A percentile compares a stretch with the other conserved stretches of the same genome.
These are phyloP conservation scores for Alloteropsis semialata DNA, from an alignment of 176 grass and related monocot species.

Conservation along the genomic window DNA sequence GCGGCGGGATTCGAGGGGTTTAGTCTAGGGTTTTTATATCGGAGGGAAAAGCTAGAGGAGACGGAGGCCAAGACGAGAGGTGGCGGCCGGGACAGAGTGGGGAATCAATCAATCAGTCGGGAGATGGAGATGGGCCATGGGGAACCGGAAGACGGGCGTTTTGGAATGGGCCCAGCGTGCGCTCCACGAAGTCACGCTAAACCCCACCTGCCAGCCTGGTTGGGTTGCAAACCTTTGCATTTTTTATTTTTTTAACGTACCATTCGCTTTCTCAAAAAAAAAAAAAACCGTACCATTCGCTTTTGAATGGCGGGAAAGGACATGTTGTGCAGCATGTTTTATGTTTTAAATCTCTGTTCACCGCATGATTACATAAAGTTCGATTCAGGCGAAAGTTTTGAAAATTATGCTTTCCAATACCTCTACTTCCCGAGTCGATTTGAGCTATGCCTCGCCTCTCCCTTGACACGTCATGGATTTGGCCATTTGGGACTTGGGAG, in stretches of 20 bases:
- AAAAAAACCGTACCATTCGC: neutral
- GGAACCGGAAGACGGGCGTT: neutral
- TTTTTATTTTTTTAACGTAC: neutral
- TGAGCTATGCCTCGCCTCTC: no score
- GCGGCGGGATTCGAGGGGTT: slow-evolving; percentile 12
- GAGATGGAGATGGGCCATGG: neutral
- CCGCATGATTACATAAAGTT: neutral
- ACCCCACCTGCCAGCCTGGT: neutral
- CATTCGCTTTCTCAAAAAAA: no score
- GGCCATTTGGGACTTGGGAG: no score
- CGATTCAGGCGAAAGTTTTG: neutral
- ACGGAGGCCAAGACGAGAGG: neutral
- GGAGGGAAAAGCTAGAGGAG: neutral
- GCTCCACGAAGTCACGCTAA: neutral
- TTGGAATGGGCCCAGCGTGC: neutral
- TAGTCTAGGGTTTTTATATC: slow-evolving; percentile 41
- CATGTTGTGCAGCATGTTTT: neutral
- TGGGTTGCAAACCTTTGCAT: no score
- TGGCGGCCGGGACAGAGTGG: neutral
- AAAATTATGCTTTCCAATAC: no score
- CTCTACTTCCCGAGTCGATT: no score
- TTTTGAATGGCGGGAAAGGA: neutral
- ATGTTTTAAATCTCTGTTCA: neutral
- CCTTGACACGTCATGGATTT: no score
- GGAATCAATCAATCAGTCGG: neutral